These are phyloP conservation scores for Delonix regia DNA, from an alignment of 306 rosid genomes.

Conservation along the genomic window DNA sequence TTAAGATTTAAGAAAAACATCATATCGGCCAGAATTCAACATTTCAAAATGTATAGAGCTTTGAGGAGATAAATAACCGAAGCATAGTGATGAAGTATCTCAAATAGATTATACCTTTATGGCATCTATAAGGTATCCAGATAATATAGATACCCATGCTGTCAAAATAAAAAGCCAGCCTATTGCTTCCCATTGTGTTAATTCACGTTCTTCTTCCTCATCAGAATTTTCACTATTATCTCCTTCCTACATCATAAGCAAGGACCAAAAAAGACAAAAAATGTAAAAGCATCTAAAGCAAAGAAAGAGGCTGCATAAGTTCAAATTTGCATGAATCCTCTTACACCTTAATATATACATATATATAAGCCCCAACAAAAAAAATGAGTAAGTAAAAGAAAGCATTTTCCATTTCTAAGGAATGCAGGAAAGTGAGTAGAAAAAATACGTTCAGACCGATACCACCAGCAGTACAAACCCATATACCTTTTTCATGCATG, in stretches of 20 bases:
- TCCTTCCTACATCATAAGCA: constrained; percentile 51
- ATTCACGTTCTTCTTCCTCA: constrained; percentile 63
- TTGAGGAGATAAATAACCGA: constrained; percentile 10
- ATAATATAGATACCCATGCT: constrained; percentile 76
- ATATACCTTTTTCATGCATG: not conserved
- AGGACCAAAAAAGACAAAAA: constrained; percentile 19
- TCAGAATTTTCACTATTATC: constrained; percentile 45
- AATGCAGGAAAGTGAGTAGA: not conserved
- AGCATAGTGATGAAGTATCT: constrained; percentile 19
- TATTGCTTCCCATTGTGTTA: constrained; percentile 80
- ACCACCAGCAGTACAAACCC: not conserved
- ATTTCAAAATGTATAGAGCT: constrained; percentile 16
- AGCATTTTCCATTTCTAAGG: not conserved
- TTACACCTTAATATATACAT: constrained; percentile 2
- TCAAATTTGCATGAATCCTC: constrained; percentile 16
- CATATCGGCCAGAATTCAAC: not conserved
- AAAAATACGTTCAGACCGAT: not conserved
- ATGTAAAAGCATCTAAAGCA: constrained; percentile 12
- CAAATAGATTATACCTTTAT: constrained; percentile 57
- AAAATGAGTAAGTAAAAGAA: not conserved
- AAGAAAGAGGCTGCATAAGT: constrained; percentile 19
- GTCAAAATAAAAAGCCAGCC: constrained; percentile 88
- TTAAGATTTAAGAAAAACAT: not conserved
- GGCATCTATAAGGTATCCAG: constrained; percentile 90
- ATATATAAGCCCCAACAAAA: not conserved